Percentiles rank a stretch among this genome's conserved stretches.
Conservation (phyloP, 441 rosid species). For the Geranium incanum region DNA sequence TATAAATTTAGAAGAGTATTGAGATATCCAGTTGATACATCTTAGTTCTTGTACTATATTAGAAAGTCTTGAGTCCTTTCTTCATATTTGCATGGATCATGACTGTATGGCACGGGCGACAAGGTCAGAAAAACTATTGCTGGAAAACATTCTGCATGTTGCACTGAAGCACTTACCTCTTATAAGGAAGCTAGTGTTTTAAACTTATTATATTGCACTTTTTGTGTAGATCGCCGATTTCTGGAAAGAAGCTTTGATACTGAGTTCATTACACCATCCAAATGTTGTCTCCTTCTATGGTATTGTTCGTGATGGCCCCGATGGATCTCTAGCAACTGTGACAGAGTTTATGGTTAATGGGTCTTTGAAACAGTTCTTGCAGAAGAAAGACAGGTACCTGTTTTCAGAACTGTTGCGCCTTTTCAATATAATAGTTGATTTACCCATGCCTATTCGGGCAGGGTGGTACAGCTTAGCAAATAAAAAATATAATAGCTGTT, state of each 20-base stretch:
- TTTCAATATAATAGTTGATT: background rate
- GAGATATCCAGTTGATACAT: too few relatives aligned
- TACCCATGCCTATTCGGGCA: too few relatives aligned
- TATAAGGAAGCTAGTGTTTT: background rate
- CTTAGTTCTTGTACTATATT: too few relatives aligned
- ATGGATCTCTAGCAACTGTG: slow-evolving; percentile 89
- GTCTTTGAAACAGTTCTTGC: slow-evolving; percentile 92
- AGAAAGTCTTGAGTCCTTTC: too few relatives aligned
- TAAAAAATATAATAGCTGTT: too few relatives aligned
- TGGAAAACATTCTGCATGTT: background rate
- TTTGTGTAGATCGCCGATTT: slow-evolving; percentile 80
- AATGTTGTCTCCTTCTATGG: slow-evolving; percentile 96
- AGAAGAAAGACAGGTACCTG: slow-evolving; percentile 85
- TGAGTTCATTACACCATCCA: slow-evolving; percentile 96
- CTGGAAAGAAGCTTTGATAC: slow-evolving; percentile 89
- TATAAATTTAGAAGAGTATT: too few relatives aligned
- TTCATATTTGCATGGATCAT: too few relatives aligned
- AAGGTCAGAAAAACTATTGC: too few relatives aligned
- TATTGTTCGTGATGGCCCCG: slow-evolving; percentile 97
- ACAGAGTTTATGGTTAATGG: slow-evolving; percentile 98
- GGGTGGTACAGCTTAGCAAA: too few relatives aligned
- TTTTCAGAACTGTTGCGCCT: slow-evolving; percentile 6
- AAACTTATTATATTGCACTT: slow-evolving; percentile 16
- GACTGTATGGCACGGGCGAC: too few relatives aligned
- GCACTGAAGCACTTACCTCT: background rate